A percentile compares a stretch with the other conserved stretches of the same genome.
Evolutionary conservation across 176 grass and related monocot species (phyloP).

Genomic region (Oryza officinalis): DNA sequence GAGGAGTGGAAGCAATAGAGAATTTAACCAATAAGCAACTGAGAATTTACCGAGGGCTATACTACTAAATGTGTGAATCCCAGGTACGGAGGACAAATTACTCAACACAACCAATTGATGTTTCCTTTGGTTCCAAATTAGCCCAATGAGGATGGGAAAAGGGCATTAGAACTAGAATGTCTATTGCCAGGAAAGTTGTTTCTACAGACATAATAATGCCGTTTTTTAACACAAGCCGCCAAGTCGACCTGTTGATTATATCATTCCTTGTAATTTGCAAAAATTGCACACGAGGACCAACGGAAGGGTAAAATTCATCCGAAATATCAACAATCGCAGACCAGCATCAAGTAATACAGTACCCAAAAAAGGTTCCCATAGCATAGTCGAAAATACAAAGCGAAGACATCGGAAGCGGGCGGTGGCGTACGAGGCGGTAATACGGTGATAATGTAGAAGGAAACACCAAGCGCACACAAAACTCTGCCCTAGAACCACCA

Average conservation of each 20-base stretch:
- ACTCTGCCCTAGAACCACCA: conserved; percentile 10
- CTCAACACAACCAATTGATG: no score
- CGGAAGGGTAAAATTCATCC: neutral
- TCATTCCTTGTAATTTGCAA: neutral
- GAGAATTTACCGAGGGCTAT: no score
- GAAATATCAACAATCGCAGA: neutral
- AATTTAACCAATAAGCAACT: no score
- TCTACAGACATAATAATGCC: no score
- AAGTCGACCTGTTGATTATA: neutral
- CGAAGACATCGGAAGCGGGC: neutral
- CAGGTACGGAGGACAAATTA: no score
- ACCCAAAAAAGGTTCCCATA: conserved; percentile 7
- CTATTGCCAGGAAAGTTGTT: neutral
- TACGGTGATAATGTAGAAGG: neutral
- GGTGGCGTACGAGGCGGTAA: neutral
- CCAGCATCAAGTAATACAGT: conserved; percentile 6
- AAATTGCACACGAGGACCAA: neutral
- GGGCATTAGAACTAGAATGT: neutral
- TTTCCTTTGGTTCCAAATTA: neutral
- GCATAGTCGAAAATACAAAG: conserved; percentile 15
- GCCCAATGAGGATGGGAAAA: neutral
- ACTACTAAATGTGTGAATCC: no score
- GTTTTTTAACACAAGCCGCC: neutral
- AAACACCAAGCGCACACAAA: conserved; percentile 2
- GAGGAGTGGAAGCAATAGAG: no score